phyloP scores from a whole-genome alignment of 2,329 filamentous ascomycete genomes.

The Colletotrichum sp. region DNA sequence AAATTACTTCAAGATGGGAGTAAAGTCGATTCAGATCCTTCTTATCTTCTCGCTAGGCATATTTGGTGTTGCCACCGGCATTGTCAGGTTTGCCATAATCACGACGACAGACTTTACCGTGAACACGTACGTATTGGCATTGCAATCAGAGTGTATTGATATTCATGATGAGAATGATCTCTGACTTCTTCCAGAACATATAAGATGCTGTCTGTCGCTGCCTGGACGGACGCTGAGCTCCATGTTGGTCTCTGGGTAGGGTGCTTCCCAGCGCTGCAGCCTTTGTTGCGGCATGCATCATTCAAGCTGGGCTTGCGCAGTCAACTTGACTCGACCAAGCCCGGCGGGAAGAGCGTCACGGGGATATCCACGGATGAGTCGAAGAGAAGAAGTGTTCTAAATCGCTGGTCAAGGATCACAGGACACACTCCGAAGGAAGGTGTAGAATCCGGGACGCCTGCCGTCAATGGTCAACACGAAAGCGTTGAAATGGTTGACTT shows the following conservation, averaged over 20 bases:
- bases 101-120: conserved; percentile 30
- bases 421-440: neutral
- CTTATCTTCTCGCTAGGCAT: conserved; percentile 41
- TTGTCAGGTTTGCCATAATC: conserved; percentile 43
- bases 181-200: conserved; percentile 33
- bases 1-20: conserved; percentile 38
- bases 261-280: conserved; percentile 45
- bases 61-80: conserved; percentile 40
- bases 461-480: neutral
- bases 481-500: conserved; percentile 9
- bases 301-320: neutral
- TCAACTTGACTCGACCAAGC: neutral
- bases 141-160: too few relatives aligned
- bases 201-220: conserved; percentile 37
- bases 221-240: conserved; percentile 46
- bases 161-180: neutral
- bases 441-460: neutral
- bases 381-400: neutral
- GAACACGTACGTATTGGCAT: conserved; percentile 34
- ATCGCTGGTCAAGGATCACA: neutral
- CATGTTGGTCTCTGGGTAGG: conserved; percentile 48
- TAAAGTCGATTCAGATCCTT: conserved; percentile 36
- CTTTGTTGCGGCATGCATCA: conserved; percentile 19
- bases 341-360: neutral
- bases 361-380: neutral